These are phyloP conservation scores for Pseudogymnoascus sp. DNA, from an alignment of 2,329 filamentous ascomycete genomes.

Conservation along the genomic window DNA sequence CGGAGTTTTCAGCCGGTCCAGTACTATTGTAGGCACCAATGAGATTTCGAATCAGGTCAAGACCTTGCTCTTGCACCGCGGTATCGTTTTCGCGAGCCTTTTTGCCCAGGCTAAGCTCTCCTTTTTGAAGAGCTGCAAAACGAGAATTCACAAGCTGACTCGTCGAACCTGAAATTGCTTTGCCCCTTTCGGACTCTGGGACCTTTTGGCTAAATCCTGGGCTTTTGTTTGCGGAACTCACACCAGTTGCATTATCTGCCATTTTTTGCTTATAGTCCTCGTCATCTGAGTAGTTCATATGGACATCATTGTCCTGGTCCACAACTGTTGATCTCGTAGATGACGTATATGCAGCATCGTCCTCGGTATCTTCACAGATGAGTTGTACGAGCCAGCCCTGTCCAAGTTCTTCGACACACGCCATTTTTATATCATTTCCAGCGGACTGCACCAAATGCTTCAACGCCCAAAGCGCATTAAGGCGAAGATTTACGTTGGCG, in stretches of 20 bases:
- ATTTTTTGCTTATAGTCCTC: constrained; percentile 17
- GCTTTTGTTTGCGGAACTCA: not conserved
- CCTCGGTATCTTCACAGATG: constrained; percentile 57
- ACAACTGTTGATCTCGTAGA: constrained; percentile 21
- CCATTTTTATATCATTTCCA: constrained; percentile 63
- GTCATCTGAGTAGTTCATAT: constrained; percentile 44
- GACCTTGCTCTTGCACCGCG: constrained; percentile 80
- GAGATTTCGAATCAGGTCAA: constrained; percentile 85
- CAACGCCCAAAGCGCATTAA: constrained; percentile 86
- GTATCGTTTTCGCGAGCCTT: constrained; percentile 70
- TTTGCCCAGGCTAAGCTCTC: constrained; percentile 59
- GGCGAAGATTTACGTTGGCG: constrained; percentile 65
- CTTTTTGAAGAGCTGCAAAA: constrained; percentile 48
- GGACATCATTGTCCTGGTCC: constrained; percentile 50
- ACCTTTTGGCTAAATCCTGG: not conserved
- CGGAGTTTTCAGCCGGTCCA: constrained; percentile 43
- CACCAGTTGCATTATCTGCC: not conserved
- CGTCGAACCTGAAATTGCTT: constrained; percentile 14
- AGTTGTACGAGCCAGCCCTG: constrained; percentile 74
- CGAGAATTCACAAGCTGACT: constrained; percentile 43
- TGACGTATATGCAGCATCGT: constrained; percentile 25
- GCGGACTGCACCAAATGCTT: constrained; percentile 79
- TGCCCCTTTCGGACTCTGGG: not conserved
- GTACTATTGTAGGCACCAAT: constrained; percentile 56
- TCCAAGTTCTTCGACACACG: constrained; percentile 68